Evolutionary conservation across 371 early-diverging fungal genomes (phyloP), one percentile per base, ranked within the genome.

Genomic region (Mortierella sp.): DNA sequence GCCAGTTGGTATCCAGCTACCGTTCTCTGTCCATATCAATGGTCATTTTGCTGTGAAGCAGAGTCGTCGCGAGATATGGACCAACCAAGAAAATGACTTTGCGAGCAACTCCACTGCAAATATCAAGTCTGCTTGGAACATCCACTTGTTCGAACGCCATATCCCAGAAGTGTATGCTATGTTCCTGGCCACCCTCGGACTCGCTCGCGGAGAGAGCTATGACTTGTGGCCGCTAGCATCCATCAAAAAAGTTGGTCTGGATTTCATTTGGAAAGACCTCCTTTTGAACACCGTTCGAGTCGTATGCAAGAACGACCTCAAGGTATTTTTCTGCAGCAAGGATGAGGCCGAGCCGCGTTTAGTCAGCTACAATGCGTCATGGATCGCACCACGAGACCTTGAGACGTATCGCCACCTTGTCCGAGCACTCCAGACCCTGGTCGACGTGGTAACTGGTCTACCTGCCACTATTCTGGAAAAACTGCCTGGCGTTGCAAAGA

Each of bases 11-110:
- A 71, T 80, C 41, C 55, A 55, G 31, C 62, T 61, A 2, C 80
- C 80, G 13, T 80, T 80, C 26, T 66, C 56, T 1, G 80, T 72
- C 13, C 79, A 79, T n/a, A 63, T 80, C 41, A 71, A 80, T 41
- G 80, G 80, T 1, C 72, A 71, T 48, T 80, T 80, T 48, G 80
- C 80, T 14, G 80, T 79, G 21, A 67, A 71, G 30, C 67, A 78
- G 23, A 71, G 61, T 24, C 47, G 76, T 24, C 67, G 63, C 24
- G 71, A 78, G 54, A 58, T 65, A 38, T 65, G 57, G 70, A 67
- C 62, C 6, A 71, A 66, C 39, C 67, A 72, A 14, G 64, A 59
- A 18, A 56, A 71, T 53, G 67, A 71, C 47, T 53, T 59, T 42
- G 60, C 54, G 7, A 49, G 51, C 1, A 51, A 71, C 8, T 55